phyloP scores from a whole-genome alignment of 148 eudicot species.

The Amaranthus palmeri region DNA sequence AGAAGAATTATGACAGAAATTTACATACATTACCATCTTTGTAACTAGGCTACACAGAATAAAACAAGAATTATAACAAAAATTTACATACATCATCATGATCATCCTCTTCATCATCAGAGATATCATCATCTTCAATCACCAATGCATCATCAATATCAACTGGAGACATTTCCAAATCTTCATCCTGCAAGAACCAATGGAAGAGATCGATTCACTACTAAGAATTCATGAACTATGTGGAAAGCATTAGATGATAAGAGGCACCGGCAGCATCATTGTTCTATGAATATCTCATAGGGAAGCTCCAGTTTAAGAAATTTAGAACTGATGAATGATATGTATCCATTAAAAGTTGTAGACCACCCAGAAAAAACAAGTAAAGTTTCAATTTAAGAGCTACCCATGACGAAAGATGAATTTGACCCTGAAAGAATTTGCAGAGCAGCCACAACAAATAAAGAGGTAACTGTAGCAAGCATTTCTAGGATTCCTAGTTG shows the following conservation, averaged over 20 bases:
- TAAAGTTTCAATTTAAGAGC: not conserved
- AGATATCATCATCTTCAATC: constrained; percentile 89
- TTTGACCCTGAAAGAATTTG: too few species aligned
- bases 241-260: not conserved
- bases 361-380: not conserved
- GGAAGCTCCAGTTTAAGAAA: not conserved
- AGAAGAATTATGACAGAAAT: not conserved
- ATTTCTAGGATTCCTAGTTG: not conserved
- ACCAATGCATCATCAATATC: constrained; percentile 90
- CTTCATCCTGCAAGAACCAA: constrained; percentile 69
- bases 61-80: not conserved
- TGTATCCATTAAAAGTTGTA: not conserved
- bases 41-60: not conserved
- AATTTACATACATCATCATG: constrained; percentile 71
- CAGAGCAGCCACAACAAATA: too few species aligned
- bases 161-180: constrained; percentile 75
- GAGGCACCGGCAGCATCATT: not conserved
- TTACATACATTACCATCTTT: not conserved
- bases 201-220: not conserved
- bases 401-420: too few species aligned
- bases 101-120: constrained; percentile 92
- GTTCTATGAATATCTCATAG: not conserved
- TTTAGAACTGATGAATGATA: not conserved
- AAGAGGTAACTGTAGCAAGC: not conserved
- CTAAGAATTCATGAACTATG: not conserved